Conservation (phyloP, 176 grass and related monocot species). For the Themeda triandra region DNA sequence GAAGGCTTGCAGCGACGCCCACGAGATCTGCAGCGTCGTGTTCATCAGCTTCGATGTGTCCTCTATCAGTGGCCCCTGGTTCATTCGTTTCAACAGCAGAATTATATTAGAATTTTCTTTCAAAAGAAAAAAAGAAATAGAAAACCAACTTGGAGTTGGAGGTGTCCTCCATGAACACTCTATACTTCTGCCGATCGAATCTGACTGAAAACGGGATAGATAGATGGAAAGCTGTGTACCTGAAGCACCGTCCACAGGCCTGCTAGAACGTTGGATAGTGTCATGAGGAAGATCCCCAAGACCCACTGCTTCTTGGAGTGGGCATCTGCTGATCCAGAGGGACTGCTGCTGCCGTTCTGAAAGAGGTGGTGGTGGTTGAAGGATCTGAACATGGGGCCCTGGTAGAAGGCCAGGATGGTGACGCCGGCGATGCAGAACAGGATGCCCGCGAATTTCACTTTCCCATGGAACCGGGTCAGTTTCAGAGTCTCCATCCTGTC, state of each 20-base stretch:
- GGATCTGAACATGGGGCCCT: constrained; percentile 54
- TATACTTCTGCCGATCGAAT: not conserved
- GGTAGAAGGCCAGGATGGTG: constrained; percentile 60
- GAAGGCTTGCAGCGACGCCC: constrained; percentile 60
- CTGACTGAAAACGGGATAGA: not conserved
- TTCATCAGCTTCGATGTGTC: constrained; percentile 79
- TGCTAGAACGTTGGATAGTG: constrained; percentile 39
- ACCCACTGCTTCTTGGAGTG: constrained; percentile 59
- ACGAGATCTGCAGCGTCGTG: constrained; percentile 62
- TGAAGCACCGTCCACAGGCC: constrained; percentile 60
- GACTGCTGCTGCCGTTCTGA: not conserved
- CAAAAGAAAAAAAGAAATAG: too few relatives aligned
- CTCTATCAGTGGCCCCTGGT: constrained; percentile 56
- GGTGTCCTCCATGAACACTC: too few relatives aligned
- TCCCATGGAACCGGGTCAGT: constrained; percentile 51
- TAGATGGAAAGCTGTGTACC: not conserved
- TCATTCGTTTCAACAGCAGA: not conserved
- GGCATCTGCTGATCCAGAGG: not conserved
- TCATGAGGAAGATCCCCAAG: constrained; percentile 56
- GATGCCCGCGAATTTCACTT: constrained; percentile 55
- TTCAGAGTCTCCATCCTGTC: constrained; percentile 72
- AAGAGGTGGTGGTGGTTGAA: constrained; percentile 55
- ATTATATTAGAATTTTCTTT: not conserved
- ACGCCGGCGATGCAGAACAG: constrained; percentile 51
- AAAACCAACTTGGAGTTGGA: too few relatives aligned